Evolutionary conservation across 352 stramenopile species (phyloP).

Genomic region (Phytophthora meadii): DNA sequence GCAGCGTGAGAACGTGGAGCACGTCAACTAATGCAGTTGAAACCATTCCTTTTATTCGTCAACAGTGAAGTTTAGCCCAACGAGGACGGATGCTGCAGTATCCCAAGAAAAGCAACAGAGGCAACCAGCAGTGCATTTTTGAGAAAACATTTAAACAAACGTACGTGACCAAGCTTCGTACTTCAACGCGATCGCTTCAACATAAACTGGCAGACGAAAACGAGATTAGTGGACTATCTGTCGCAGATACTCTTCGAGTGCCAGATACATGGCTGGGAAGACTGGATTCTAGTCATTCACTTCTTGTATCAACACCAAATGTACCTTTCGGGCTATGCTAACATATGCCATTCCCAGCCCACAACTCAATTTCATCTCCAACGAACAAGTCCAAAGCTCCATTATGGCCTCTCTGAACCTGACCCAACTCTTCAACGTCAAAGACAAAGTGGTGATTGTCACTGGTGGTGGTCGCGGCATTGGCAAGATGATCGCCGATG

Average conservation of each 20-base stretch:
- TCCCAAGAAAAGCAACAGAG: background rate
- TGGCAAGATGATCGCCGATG: conserved; percentile 96
- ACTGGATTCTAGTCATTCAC: conserved; percentile 18
- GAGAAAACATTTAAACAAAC: background rate
- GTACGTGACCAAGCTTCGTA: background rate
- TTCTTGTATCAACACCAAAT: background rate
- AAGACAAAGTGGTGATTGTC: conserved; percentile 89
- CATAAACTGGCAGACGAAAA: background rate
- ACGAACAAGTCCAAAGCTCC: conserved; percentile 1
- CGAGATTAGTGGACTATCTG: background rate
- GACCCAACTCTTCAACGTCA: conserved; percentile 44
- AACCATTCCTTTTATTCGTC: background rate
- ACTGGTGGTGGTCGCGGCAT: conserved; percentile 95
- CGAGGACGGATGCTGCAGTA: background rate
- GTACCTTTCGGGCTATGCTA: no score
- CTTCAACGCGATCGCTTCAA: background rate
- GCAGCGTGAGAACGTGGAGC: background rate
- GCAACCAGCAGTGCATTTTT: background rate
- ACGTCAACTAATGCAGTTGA: background rate
- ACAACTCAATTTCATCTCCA: conserved; percentile 3
- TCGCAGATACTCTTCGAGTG: background rate
- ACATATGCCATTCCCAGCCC: background rate
- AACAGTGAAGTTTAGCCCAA: background rate
- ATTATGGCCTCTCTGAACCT: conserved; percentile 30
- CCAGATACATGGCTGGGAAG: background rate